Percentiles rank a stretch among this genome's conserved stretches.
These are phyloP conservation scores for Nannochloris sp. DNA, from an alignment of 139 green algal species.

Conservation along the genomic window DNA sequence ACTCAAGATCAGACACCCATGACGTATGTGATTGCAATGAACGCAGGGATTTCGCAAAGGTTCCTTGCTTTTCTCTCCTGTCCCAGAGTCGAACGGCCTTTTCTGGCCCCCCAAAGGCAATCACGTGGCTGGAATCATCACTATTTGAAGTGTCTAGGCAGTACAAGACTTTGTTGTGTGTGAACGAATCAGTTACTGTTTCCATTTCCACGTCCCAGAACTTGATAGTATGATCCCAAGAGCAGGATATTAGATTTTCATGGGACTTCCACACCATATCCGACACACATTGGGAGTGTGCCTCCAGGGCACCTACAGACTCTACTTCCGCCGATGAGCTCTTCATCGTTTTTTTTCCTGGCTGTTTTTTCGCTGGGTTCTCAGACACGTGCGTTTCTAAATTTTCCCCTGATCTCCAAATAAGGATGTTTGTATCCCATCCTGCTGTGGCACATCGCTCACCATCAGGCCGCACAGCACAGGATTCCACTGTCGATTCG, in stretches of 20 bases:
- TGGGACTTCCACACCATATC: constrained; percentile 41
- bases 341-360: constrained; percentile 36
- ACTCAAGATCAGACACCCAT: constrained; percentile 61
- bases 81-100: constrained; percentile 70
- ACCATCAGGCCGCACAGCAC: constrained; percentile 37
- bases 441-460: constrained; percentile 35
- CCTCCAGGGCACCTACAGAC: constrained; percentile 27
- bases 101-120: constrained; percentile 68
- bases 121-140: constrained; percentile 13
- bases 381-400: background rate
- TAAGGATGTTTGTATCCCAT: constrained; percentile 58
- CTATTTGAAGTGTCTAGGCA: constrained; percentile 31
- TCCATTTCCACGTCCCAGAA: constrained; percentile 54
- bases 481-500: constrained; percentile 41
- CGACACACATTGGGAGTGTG: constrained; percentile 65
- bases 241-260: constrained; percentile 43
- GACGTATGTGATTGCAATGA: constrained; percentile 38
- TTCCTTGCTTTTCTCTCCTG: constrained; percentile 12
- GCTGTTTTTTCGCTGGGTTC: constrained; percentile 9
- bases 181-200: constrained; percentile 44
- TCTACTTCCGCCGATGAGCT: constrained; percentile 18
- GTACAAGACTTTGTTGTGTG: constrained; percentile 60
- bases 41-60: constrained; percentile 12
- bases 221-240: constrained; percentile 73
- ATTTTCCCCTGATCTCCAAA: constrained; percentile 37